Evolutionary conservation across 2,329 filamentous ascomycete genomes (phyloP).

Genomic region (Botrytis paeoniae): DNA sequence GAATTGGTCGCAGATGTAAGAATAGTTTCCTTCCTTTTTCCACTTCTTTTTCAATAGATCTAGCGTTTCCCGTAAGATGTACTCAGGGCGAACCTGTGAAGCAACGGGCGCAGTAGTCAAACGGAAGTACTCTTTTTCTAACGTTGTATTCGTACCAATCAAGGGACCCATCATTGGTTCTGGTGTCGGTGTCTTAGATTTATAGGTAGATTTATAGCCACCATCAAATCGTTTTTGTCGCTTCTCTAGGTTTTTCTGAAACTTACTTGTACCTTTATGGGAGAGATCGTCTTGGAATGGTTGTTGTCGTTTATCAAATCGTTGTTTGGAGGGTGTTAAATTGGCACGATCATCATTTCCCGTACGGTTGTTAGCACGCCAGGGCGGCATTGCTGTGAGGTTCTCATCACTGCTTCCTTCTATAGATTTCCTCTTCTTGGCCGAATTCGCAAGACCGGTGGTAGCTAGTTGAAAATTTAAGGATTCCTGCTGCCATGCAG

Average conservation of each 20-base stretch:
- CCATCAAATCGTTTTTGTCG: constrained; percentile 82
- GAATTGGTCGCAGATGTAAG: constrained; percentile 98
- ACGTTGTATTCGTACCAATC: constrained; percentile 74
- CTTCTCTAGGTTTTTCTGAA: constrained; percentile 80
- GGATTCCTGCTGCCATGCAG: constrained; percentile 35
- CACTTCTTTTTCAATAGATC: constrained; percentile 92
- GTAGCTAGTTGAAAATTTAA: constrained; percentile 29
- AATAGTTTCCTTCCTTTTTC: constrained; percentile 90
- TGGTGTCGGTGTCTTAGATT: constrained; percentile 51
- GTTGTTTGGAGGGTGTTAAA: constrained; percentile 31
- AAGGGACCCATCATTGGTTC: constrained; percentile 66
- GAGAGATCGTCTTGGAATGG: constrained; percentile 45
- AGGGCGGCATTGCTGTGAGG: constrained; percentile 57
- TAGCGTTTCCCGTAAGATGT: constrained; percentile 76
- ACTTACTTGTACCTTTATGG: constrained; percentile 73
- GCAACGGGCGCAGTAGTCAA: constrained; percentile 87
- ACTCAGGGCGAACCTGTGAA: constrained; percentile 81
- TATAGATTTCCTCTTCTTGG: constrained; percentile 79
- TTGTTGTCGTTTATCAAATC: constrained; percentile 46
- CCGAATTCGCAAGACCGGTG: constrained; percentile 26
- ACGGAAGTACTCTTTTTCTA: constrained; percentile 94
- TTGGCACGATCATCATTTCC: constrained; percentile 74
- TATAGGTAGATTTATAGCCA: constrained; percentile 55
- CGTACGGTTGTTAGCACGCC: constrained; percentile 61
- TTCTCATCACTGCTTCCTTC: constrained; percentile 55